Evolutionary conservation across 345 rosid species (phyloP), one percentile per base, ranked within the genome.

Genomic region (Lepidium aucheri): DNA sequence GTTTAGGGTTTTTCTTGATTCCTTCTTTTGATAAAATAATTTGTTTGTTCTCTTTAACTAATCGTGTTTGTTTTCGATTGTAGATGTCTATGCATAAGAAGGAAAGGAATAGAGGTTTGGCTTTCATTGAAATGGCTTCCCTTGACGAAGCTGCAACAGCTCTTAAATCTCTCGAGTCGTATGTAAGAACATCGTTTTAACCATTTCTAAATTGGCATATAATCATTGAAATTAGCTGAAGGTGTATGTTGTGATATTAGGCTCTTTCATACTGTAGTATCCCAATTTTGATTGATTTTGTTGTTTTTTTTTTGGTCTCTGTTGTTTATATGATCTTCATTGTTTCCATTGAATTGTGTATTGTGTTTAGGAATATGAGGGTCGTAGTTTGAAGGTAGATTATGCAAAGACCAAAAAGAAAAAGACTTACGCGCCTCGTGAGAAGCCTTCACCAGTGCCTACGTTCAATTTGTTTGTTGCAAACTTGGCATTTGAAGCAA

Each of bases 21-120:
- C 18, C 4, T 14, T 69, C 61, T 47, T 41, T 20, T 55, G 15
- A 18, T 17, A 33, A 4, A 26, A 43, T 22, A n/a, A 1, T 63
- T 61, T 33, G 62, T 28, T 72, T 50, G 16, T 18, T 9, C 14
- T 74, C n/a, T 6, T 33, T 46, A 22, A 53, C 14, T 43, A 28
- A 10, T 40, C 4, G 17, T 59, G 13, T 40, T 58, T 41, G 17
- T 8, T 72, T 13, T 20, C 22, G 22, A 67, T 24, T 75, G 59
- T 70, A 91, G 98, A 87, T 91, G 68, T 86, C 96, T 8, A 91
- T 85, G 98, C 67, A 84, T 67, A 84, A 67, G 72, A 83, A 82
- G 74, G 82, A 76, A 67, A 83, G 69, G 68, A 87, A 87, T 67
- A 75, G 96, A 73, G 95, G 96, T 33, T 77, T 89, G 74, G 95